Conservation (phyloP, 805 yeast genomes). For the Ogataea zsoltii region DNA sequence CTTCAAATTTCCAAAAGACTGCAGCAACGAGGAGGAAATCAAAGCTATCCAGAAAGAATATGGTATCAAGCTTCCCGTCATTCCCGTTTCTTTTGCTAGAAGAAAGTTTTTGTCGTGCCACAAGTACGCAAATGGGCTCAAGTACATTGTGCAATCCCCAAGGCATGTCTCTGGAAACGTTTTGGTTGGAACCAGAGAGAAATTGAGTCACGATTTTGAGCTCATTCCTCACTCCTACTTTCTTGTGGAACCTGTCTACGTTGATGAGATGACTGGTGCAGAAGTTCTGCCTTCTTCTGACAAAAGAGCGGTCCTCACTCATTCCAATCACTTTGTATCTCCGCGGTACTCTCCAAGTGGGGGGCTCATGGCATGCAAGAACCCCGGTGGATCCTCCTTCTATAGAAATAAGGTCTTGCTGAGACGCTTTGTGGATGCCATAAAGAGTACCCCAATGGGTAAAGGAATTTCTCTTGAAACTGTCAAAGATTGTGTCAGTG, state of each 20-base stretch:
- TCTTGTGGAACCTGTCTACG: constrained; percentile 9
- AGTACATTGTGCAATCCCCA: constrained; percentile 14
- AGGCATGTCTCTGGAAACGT: constrained; percentile 13
- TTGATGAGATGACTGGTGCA: constrained; percentile 11
- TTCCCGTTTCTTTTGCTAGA: constrained; percentile 15
- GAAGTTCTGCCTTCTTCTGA: constrained; percentile 10
- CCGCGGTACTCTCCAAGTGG: constrained; percentile 11
- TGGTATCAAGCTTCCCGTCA: constrained; percentile 10
- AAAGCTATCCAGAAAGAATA: constrained; percentile 3
- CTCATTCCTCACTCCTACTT: constrained; percentile 13
- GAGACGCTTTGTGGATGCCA: constrained; percentile 8
- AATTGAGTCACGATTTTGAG: constrained; percentile 9
- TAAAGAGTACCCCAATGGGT: constrained; percentile 9
- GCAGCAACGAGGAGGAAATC: constrained; percentile 1
- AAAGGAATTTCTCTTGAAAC: constrained; percentile 11
- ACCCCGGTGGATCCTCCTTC: constrained; percentile 13
- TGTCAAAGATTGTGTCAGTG: constrained; percentile 7
- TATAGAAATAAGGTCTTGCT: constrained; percentile 9
- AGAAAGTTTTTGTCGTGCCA: constrained; percentile 13
- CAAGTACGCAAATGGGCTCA: constrained; percentile 13
- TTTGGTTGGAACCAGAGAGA: constrained; percentile 12
- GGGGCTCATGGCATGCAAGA: constrained; percentile 5
- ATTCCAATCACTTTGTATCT: constrained; percentile 11
- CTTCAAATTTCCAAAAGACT: constrained; percentile 9
- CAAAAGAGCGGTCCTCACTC: constrained; percentile 11